Percentiles rank a stretch among this genome's conserved stretches.
phyloP scores from a whole-genome alignment of 805 yeast species.

The Candida corydali region DNA sequence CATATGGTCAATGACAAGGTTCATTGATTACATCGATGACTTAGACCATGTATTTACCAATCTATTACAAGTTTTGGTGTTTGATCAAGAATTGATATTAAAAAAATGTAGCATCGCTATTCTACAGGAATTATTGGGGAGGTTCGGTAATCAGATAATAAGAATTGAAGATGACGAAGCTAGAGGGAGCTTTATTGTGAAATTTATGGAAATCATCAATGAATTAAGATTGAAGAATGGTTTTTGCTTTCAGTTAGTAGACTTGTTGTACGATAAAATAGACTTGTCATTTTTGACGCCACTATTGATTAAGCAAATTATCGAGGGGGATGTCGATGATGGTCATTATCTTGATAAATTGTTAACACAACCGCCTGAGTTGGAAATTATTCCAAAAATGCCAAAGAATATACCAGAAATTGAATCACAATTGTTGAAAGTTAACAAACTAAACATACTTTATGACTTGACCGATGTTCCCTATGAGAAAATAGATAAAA shows the following conservation, averaged over 20 bases:
- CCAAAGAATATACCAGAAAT: conserved; percentile 1
- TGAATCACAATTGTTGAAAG: conserved; percentile 1
- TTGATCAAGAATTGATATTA: conserved; percentile 70
- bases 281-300: conserved; percentile 6
- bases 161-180: conserved; percentile 10
- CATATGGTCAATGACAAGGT: conserved; percentile 59
- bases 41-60: conserved; percentile 19
- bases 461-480: conserved; percentile 6
- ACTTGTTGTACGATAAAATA: conserved; percentile 7
- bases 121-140: conserved; percentile 78
- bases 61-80: conserved; percentile 52
- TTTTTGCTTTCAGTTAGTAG: conserved; percentile 4
- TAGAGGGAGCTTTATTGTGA: conserved; percentile 37
- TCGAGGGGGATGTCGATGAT: conserved; percentile 1
- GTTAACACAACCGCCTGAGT: conserved; percentile 2
- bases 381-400: neutral
- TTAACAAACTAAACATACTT: conserved; percentile 6
- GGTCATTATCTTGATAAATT: conserved; percentile 7
- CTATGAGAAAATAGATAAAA: neutral
- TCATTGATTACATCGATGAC: neutral
- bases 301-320: conserved; percentile 2
- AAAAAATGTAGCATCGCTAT: conserved; percentile 85
- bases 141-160: conserved; percentile 52
- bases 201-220: conserved; percentile 55
- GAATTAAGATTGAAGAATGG: neutral